A percentile compares a stretch with the other conserved stretches of the same genome.
phyloP scores from a whole-genome alignment of 495 filamentous ascomycete genomes.

The Penicillium taxi region DNA sequence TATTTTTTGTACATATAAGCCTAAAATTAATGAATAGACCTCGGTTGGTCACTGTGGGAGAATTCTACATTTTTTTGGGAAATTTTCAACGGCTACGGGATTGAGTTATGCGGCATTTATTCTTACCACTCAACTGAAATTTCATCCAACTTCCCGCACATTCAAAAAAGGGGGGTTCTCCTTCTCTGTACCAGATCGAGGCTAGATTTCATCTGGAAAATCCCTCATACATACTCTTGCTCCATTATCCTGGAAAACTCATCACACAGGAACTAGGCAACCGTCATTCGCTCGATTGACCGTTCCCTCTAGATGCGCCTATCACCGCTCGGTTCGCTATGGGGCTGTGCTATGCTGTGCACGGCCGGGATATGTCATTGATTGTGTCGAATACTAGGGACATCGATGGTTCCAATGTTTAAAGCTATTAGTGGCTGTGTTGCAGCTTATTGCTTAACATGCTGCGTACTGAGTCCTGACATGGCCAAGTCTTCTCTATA shows the following conservation, averaged over 20 bases:
- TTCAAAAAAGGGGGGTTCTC: too few species aligned
- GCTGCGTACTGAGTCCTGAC: too few species aligned
- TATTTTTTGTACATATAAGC: too few species aligned
- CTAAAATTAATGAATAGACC: too few species aligned
- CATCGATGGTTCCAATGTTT: background rate
- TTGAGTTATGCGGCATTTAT: background rate
- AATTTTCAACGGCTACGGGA: slow-evolving; percentile 6
- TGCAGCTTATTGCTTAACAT: too few species aligned
- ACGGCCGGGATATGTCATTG: background rate
- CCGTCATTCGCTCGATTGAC: background rate
- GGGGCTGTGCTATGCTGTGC: slow-evolving; percentile 21
- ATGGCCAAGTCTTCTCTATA: too few species aligned
- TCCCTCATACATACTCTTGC: slow-evolving; percentile 19
- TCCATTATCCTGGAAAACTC: background rate
- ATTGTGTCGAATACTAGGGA: background rate
- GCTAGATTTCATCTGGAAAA: slow-evolving; percentile 18
- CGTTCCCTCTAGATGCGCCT: background rate
- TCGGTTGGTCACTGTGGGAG: background rate
- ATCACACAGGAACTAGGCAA: background rate
- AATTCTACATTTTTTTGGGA: slow-evolving; percentile 1
- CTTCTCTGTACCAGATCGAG: slow-evolving; percentile 23
- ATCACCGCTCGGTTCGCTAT: slow-evolving; percentile 17
- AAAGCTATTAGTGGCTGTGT: too few species aligned
- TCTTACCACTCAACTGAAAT: background rate
- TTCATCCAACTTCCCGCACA: slow-evolving; percentile 6